Evolutionary conservation across 305 asterid genomes (phyloP).

Genomic region (Solanum hybrid): DNA sequence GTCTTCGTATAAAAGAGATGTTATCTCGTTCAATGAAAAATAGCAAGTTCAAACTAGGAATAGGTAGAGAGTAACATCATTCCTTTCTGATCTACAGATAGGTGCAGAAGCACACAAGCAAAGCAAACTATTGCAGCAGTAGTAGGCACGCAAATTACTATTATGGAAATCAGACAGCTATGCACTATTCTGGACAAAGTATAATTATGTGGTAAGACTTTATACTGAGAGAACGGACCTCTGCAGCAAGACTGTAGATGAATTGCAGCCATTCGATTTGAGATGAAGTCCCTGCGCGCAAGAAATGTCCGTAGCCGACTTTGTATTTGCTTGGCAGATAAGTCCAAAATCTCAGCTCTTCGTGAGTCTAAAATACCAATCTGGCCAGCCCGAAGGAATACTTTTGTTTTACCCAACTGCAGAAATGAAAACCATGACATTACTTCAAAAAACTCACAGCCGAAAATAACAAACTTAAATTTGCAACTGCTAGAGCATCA

Average conservation of each 20-base stretch:
- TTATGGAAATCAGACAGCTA: neutral
- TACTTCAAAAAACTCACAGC: slow-evolving; percentile 4
- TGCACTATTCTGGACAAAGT: neutral
- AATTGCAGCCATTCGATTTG: slow-evolving; percentile 50
- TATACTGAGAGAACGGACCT: slow-evolving; percentile 35
- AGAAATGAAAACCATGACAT: slow-evolving; percentile 8
- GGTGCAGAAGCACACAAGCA: neutral
- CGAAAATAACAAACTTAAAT: neutral
- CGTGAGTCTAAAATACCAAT: slow-evolving; percentile 80
- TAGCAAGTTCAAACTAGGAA: neutral
- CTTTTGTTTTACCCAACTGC: slow-evolving; percentile 92
- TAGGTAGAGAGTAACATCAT: neutral
- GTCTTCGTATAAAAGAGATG: neutral
- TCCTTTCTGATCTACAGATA: neutral
- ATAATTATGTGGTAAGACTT: neutral
- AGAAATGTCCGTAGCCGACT: slow-evolving; percentile 56
- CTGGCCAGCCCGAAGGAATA: slow-evolving; percentile 97
- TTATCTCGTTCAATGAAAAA: neutral
- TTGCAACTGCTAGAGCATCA: neutral
- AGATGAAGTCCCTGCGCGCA: slow-evolving; percentile 54
- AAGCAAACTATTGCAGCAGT: neutral
- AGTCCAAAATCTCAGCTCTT: slow-evolving; percentile 85
- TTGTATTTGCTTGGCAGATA: slow-evolving; percentile 81
- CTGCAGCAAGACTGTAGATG: slow-evolving; percentile 83
- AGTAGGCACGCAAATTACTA: neutral